Conservation (phyloP, 2,329 filamentous ascomycete species). For the Arthrobotrys pseudoclavata region DNA sequence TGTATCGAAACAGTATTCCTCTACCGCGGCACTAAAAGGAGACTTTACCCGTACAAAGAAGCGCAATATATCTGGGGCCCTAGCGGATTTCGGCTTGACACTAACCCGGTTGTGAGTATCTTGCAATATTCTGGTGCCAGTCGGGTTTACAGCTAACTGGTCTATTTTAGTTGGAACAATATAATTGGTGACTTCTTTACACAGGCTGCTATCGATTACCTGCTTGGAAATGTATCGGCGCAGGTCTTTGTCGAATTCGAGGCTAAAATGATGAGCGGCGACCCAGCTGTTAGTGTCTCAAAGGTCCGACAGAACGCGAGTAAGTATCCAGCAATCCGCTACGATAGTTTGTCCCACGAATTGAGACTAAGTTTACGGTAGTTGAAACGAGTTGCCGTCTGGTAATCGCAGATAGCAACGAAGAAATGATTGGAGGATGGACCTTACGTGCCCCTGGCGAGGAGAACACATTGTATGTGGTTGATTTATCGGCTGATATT, state of each 20-base stretch:
- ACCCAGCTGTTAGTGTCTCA: conserved; percentile 87
- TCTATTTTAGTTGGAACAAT: conserved; percentile 76
- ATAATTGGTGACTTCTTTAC: conserved; percentile 98
- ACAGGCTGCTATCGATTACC: conserved; percentile 93
- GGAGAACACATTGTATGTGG: conserved; percentile 63
- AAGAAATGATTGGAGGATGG: conserved; percentile 91
- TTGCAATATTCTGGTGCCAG: conserved; percentile 65
- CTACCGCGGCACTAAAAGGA: conserved; percentile 93
- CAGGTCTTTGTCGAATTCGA: conserved; percentile 95
- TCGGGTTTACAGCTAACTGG: background rate
- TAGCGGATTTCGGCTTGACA: conserved; percentile 91
- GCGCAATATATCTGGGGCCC: conserved; percentile 87
- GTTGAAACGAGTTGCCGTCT: conserved; percentile 87
- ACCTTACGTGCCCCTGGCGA: conserved; percentile 81
- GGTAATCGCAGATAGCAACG: conserved; percentile 83
- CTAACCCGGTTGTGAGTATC: conserved; percentile 74
- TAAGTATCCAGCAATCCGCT: conserved; percentile 16
- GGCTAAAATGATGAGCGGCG: conserved; percentile 89
- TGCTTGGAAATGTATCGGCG: conserved; percentile 87
- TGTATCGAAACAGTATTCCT: conserved; percentile 94
- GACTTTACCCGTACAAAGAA: conserved; percentile 94
- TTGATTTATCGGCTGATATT: background rate
- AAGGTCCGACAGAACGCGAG: conserved; percentile 87
- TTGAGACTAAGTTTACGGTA: conserved; percentile 16
- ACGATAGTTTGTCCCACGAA: background rate